A percentile compares a stretch with the other conserved stretches of the same genome.
These are phyloP conservation scores for Neoboletus magnificus DNA, from an alignment of 768 basidiomycete genomes.

Conservation along the genomic window DNA sequence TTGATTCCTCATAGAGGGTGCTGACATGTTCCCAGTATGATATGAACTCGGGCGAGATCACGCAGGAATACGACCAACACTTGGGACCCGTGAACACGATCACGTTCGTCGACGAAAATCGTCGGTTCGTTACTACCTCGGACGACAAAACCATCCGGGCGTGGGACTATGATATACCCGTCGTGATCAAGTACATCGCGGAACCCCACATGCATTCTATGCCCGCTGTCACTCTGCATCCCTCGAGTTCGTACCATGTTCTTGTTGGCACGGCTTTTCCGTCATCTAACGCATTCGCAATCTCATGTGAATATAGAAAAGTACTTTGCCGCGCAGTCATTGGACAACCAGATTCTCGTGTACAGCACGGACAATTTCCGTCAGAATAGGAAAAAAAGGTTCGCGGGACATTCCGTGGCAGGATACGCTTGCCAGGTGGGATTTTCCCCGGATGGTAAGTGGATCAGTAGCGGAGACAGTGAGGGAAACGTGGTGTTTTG, in stretches of 20 bases:
- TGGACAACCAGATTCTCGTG: constrained; percentile 97
- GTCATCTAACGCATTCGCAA: constrained; percentile 17
- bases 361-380: constrained; percentile 98
- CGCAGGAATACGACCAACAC: constrained; percentile 98
- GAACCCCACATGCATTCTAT: constrained; percentile 99
- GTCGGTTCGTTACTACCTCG: constrained; percentile 95
- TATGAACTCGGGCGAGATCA: constrained; percentile 91
- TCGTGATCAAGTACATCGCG: constrained; percentile 99
- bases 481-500: constrained; percentile 96
- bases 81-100: constrained; percentile 98
- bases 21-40: constrained; percentile 65
- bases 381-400: constrained; percentile 98
- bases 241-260: constrained; percentile 67
- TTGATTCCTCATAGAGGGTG: background rate
- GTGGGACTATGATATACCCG: constrained; percentile 99
- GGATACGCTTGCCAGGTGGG: constrained; percentile 97
- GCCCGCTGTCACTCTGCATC: constrained; percentile 96
- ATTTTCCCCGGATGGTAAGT: constrained; percentile 97
- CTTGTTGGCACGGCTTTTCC: background rate
- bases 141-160: constrained; percentile 99
- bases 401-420: constrained; percentile 94
- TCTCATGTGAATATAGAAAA: constrained; percentile 53
- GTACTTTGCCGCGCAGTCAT: constrained; percentile 95
- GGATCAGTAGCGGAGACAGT: constrained; percentile 96
- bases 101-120: constrained; percentile 97